A percentile compares a stretch with the other conserved stretches of the same genome.
Conservation (phyloP, 495 filamentous ascomycete genomes). For the Niebla homalea region DNA sequence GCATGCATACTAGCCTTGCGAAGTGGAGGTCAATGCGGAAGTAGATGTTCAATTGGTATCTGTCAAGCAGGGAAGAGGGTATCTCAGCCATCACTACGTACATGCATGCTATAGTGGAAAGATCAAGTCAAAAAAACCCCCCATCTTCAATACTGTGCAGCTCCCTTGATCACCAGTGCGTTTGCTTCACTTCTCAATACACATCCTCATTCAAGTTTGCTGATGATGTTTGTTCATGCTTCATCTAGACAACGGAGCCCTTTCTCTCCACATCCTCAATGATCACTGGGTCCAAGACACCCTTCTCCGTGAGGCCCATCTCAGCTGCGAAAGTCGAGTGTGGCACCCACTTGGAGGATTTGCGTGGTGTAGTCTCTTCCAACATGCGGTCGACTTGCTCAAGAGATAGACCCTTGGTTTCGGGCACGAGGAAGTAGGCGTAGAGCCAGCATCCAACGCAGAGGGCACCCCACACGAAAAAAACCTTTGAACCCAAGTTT, state of each 20-base stretch:
- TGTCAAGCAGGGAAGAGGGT: no score
- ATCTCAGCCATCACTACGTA: no score
- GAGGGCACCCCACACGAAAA: constrained; percentile 65
- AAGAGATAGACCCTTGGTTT: constrained; percentile 73
- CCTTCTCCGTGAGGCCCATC: constrained; percentile 41
- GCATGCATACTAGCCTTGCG: no score
- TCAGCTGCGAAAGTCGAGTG: constrained; percentile 54
- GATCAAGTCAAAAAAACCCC: no score
- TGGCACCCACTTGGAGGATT: constrained; percentile 57
- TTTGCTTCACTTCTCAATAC: not conserved
- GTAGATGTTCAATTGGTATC: no score
- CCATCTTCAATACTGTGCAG: no score
- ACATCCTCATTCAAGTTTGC: not conserved
- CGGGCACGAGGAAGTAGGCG: constrained; percentile 60
- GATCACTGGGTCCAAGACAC: constrained; percentile 20
- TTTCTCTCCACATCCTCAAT: constrained; percentile 20
- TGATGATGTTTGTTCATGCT: not conserved
- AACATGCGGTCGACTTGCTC: constrained; percentile 79
- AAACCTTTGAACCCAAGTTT: constrained; percentile 59
- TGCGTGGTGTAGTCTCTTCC: constrained; percentile 62
- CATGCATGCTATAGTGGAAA: no score
- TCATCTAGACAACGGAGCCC: constrained; percentile 13
- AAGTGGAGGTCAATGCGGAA: no score
- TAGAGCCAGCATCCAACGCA: constrained; percentile 51
- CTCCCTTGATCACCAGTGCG: no score